Evolutionary conservation across 2,329 filamentous ascomycete species (phyloP), one percentile per base, ranked within the genome.

Genomic region (Nemania sp.): DNA sequence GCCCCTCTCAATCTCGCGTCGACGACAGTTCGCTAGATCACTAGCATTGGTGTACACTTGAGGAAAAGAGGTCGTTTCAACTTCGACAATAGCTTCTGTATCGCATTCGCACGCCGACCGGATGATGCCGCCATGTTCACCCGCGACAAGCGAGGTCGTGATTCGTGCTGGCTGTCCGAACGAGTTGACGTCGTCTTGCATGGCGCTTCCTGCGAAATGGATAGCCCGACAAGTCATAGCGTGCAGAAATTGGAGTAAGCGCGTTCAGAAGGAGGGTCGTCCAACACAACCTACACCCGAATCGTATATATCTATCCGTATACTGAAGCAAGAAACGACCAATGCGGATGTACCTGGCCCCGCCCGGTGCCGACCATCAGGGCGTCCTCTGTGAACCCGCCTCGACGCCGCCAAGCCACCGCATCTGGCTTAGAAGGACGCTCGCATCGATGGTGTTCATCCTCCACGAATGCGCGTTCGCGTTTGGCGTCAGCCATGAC

Each of bases 221-320:
- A 15, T 22, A 23, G 37, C 9, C 43, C 34, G 41, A 44, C 43
- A 52, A 47, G 52, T 51, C 47, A 55, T 52, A 54, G 47, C 47
- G 47, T 55, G 47, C 52, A 54, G 52, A 52, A 22, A 26, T 49
- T 57, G 52, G 52, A 49, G 55, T 52, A 55, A 24, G n/a, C 30
- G 15, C 19, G 19, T 26, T 33, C 36, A 40, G 30, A 23, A 37
- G 36, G 22, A 46, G 47, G 23, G 8, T 28, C 36, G 20, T 39
- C 42, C 31, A 42, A 19, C 42, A 33, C 26, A 40, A 30, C 23
- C 7, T 20, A 23, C 6, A n/a, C 30, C n/a, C n/a, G 42, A 44
- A 46, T 28, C 43, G 37, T 34, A 43, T 52, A 44, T 47, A 48
- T 44, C 37, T 42, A 48, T 48, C 14, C 33, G 15, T 34, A 2